Conservation (phyloP, 192 early-diverging fungal genomes). For the Coemansia sp. region DNA sequence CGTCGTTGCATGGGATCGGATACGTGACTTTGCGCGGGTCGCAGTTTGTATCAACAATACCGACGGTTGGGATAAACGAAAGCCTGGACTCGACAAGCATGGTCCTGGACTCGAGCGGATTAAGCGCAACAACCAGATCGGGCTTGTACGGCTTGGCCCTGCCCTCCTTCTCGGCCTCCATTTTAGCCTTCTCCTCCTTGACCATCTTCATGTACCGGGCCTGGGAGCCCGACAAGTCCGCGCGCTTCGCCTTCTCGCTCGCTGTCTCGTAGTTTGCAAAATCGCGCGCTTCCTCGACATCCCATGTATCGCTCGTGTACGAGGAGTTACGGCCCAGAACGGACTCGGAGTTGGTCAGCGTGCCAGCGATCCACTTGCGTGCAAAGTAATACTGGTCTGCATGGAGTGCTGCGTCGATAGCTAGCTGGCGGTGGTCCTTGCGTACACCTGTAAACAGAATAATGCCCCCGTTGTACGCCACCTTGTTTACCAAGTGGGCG, state of each 20-base stretch:
- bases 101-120: constrained; percentile 76
- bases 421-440: constrained; percentile 62
- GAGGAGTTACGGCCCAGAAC: constrained; percentile 13
- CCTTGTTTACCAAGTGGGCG: constrained; percentile 65
- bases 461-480: constrained; percentile 74
- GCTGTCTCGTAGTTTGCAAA: constrained; percentile 13
- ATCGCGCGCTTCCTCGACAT: constrained; percentile 34
- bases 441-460: constrained; percentile 86
- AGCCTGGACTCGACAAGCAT: constrained; percentile 79
- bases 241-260: neutral
- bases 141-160: constrained; percentile 64
- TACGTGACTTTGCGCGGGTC: constrained; percentile 84
- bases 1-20: constrained; percentile 94
- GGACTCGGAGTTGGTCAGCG: constrained; percentile 74
- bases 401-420: constrained; percentile 76
- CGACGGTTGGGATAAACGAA: constrained; percentile 83
- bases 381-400: constrained; percentile 78
- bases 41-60: constrained; percentile 89
- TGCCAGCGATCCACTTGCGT: constrained; percentile 82
- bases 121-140: constrained; percentile 80
- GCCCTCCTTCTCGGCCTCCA: constrained; percentile 8
- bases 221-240: neutral
- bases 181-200: constrained; percentile 21
- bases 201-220: constrained; percentile 12
- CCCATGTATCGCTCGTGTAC: constrained; percentile 31